Percentiles rank a stretch among this genome's conserved stretches.
phyloP scores from a whole-genome alignment of 345 rosid species.

The Arabis alpina region DNA sequence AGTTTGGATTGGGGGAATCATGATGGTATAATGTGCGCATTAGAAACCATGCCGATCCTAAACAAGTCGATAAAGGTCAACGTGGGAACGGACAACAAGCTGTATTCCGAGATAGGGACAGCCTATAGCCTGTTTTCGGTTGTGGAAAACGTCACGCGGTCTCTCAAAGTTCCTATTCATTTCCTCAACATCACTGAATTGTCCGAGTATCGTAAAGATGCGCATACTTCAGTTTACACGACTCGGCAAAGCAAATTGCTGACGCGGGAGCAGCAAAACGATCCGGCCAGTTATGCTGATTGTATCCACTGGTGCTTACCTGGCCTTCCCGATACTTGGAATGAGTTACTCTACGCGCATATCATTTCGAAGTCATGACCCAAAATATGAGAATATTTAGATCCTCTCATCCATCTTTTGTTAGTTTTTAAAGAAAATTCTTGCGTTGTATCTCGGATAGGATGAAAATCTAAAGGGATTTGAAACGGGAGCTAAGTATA shows the following conservation, averaged over 20 bases:
- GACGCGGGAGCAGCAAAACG: slow-evolving; percentile 61
- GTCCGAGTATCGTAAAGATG: slow-evolving; percentile 84
- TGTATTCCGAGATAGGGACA: slow-evolving; percentile 57
- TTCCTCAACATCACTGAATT: slow-evolving; percentile 66
- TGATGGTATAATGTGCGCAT: slow-evolving; percentile 71
- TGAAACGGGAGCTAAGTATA: slow-evolving; percentile 3
- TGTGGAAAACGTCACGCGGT: slow-evolving; percentile 53
- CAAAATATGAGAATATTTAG: slow-evolving; percentile 5
- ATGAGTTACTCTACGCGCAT: slow-evolving; percentile 65
- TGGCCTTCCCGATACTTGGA: slow-evolving; percentile 86
- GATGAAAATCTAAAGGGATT: not conserved
- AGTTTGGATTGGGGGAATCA: slow-evolving; percentile 89
- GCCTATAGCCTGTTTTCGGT: slow-evolving; percentile 55
- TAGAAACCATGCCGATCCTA: slow-evolving; percentile 59
- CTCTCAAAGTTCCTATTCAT: slow-evolving; percentile 56
- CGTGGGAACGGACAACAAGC: not conserved
- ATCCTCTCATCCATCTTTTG: not conserved
- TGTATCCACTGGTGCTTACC: slow-evolving; percentile 96
- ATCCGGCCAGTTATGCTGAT: slow-evolving; percentile 72
- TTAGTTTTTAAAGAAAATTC: not conserved
- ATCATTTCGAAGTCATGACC: slow-evolving; percentile 57
- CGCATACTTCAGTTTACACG: slow-evolving; percentile 80
- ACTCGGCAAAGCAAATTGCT: slow-evolving; percentile 67
- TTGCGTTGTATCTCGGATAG: slow-evolving; percentile 24
- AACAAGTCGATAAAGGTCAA: slow-evolving; percentile 48